A percentile compares a stretch with the other conserved stretches of the same genome.
phyloP scores from a whole-genome alignment of 2,329 filamentous ascomycete genomes.

The Stemphylium beticola region DNA sequence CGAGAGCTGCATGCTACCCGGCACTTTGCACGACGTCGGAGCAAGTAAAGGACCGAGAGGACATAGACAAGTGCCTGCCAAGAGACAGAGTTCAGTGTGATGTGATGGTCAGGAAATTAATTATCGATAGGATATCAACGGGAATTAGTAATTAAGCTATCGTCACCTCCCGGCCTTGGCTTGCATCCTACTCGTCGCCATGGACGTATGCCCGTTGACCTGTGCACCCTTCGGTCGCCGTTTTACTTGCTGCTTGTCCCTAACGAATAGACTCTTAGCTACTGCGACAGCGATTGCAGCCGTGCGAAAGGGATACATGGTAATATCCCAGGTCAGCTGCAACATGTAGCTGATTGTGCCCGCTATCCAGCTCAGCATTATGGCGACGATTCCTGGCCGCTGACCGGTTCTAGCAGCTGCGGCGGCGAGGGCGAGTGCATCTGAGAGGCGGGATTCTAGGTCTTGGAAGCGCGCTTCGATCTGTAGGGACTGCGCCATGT shows the following conservation, averaged over 20 bases:
- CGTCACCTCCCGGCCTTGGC: constrained; percentile 33
- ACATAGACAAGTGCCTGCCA: no score
- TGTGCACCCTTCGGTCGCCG: constrained; percentile 30
- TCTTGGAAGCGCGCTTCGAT: constrained; percentile 76
- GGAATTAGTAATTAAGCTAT: not conserved
- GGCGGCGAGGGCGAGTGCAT: constrained; percentile 80
- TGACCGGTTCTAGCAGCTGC: constrained; percentile 60
- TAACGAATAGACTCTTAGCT: constrained; percentile 30
- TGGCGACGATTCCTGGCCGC: constrained; percentile 39
- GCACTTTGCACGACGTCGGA: not conserved
- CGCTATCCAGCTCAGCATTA: constrained; percentile 37
- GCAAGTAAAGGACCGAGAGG: not conserved
- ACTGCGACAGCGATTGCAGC: constrained; percentile 15
- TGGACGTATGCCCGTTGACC: constrained; percentile 29
- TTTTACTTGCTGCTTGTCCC: constrained; percentile 28
- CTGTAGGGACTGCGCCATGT: constrained; percentile 74
- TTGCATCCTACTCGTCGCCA: constrained; percentile 38
- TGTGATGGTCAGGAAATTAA: not conserved
- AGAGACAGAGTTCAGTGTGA: not conserved
- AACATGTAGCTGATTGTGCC: constrained; percentile 27
- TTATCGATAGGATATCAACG: not conserved
- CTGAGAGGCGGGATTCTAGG: constrained; percentile 73
- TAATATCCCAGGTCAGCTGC: constrained; percentile 35
- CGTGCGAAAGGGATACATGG: constrained; percentile 41
- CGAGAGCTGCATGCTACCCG: not conserved